Conservation (phyloP, 352 stramenopile genomes). For the Stramenopiles sp. region DNA sequence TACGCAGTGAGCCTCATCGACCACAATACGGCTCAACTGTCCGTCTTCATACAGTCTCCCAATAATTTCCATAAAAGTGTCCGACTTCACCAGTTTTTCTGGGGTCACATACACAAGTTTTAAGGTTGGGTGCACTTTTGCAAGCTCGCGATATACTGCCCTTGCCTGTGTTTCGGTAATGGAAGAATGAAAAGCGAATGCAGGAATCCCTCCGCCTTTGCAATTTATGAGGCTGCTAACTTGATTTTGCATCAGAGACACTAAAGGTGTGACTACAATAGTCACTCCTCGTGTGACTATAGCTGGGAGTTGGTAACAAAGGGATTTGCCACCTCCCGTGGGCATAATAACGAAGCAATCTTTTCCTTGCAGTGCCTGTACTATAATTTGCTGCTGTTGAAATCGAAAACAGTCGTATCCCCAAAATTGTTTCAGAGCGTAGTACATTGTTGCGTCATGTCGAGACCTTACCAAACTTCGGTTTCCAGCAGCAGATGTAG, state of each 20-base stretch:
- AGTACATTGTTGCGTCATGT: no score
- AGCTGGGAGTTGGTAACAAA: slow-evolving; percentile 87
- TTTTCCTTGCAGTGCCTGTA: slow-evolving; percentile 55
- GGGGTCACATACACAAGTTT: slow-evolving; percentile 97
- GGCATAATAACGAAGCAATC: slow-evolving; percentile 99
- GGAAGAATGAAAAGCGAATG: neutral
- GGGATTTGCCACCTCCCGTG: slow-evolving; percentile 90
- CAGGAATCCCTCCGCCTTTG: neutral
- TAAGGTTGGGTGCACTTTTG: slow-evolving; percentile 24
- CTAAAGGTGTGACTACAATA: slow-evolving; percentile 90
- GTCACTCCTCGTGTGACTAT: slow-evolving; percentile 58
- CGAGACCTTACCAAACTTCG: no score
- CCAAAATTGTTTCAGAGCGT: no score
- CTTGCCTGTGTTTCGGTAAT: neutral
- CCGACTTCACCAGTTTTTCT: slow-evolving; percentile 74
- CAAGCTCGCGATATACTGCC: neutral
- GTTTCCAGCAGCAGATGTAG: no score
- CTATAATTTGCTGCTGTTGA: slow-evolving; percentile 12
- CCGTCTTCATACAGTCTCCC: slow-evolving; percentile 31
- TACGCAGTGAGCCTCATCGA: slow-evolving; percentile 91
- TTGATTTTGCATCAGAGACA: slow-evolving; percentile 98
- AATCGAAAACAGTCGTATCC: slow-evolving; percentile 9
- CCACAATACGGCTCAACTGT: slow-evolving; percentile 82
- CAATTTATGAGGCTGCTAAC: slow-evolving; percentile 32
- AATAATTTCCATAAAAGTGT: slow-evolving; percentile 51